phyloP scores from a whole-genome alignment of 139 green algal genomes.

The Chlamydomonas applanata region DNA sequence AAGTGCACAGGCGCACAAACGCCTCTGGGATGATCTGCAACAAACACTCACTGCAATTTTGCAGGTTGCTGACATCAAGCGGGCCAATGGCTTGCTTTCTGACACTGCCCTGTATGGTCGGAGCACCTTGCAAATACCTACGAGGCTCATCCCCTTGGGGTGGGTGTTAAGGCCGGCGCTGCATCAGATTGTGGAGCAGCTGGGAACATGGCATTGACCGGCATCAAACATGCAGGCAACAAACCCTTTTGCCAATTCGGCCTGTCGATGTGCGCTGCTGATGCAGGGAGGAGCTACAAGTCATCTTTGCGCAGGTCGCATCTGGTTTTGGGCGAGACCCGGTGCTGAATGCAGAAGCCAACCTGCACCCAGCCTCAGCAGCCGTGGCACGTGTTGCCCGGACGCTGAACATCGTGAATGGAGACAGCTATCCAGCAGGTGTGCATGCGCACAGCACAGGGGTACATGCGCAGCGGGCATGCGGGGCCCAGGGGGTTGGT shows the following conservation, averaged over 20 bases:
- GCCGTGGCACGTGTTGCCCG: conserved; percentile 21
- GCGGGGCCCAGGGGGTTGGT: too few species aligned
- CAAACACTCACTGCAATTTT: not conserved
- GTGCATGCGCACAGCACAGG: too few species aligned
- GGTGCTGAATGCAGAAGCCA: conserved; percentile 37
- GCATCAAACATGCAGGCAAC: not conserved
- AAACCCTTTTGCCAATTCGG: not conserved
- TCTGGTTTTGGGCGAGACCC: conserved; percentile 27
- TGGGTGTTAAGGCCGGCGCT: conserved; percentile 22
- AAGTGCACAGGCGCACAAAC: not conserved
- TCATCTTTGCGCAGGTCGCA: conserved; percentile 30
- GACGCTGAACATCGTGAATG: conserved; percentile 18
- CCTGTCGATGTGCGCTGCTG: not conserved
- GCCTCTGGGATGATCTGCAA: not conserved
- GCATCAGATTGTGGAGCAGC: not conserved
- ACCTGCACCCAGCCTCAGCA: conserved; percentile 57
- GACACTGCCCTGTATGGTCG: conserved; percentile 80
- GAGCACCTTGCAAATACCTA: conserved; percentile 74
- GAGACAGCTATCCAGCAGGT: too few species aligned
- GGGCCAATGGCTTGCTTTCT: conserved; percentile 76
- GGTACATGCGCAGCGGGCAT: too few species aligned
- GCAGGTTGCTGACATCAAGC: conserved; percentile 87
- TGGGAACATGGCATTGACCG: not conserved
- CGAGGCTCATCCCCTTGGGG: conserved; percentile 58
- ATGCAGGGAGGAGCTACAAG: conserved; percentile 38